Evolutionary conservation across 164 flowering plant genomes (phyloP).

Genomic region (Taxillus chinensis): DNA sequence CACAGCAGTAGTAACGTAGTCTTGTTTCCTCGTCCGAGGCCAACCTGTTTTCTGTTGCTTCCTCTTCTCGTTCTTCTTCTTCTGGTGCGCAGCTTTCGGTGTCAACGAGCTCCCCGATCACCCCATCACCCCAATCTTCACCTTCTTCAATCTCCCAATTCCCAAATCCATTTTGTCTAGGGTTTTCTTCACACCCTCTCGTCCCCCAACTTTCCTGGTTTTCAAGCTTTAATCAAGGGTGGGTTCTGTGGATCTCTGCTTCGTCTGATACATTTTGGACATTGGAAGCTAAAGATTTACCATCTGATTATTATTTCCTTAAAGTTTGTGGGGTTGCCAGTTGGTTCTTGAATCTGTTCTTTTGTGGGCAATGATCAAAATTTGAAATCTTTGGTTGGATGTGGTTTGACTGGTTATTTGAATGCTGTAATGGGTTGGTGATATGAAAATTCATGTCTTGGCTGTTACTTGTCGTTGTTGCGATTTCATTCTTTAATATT

Average conservation of each 20-base stretch:
- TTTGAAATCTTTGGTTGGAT: constrained; percentile 4
- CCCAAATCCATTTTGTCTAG: neutral
- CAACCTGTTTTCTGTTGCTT: no score
- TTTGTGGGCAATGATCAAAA: neutral
- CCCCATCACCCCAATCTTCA: neutral
- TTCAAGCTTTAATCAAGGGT: neutral
- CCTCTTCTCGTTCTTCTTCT: no score
- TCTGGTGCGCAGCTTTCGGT: neutral
- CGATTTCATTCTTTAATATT: neutral
- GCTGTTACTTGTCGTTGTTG: no score
- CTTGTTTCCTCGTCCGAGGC: no score
- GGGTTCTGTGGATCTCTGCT: neutral
- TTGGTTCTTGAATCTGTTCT: constrained; percentile 4
- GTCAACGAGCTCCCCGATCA: neutral
- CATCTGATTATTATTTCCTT: neutral
- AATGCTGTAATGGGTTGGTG: neutral
- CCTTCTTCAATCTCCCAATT: neutral
- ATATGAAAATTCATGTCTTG: neutral
- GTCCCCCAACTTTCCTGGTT: neutral
- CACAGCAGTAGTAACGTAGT: no score
- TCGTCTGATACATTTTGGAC: no score
- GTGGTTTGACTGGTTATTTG: neutral
- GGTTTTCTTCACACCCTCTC: neutral
- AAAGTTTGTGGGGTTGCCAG: neutral
- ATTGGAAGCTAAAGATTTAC: neutral